phyloP scores from a whole-genome alignment of 169 alveolate genomes.

The Cyclospora cayetanensis region DNA sequence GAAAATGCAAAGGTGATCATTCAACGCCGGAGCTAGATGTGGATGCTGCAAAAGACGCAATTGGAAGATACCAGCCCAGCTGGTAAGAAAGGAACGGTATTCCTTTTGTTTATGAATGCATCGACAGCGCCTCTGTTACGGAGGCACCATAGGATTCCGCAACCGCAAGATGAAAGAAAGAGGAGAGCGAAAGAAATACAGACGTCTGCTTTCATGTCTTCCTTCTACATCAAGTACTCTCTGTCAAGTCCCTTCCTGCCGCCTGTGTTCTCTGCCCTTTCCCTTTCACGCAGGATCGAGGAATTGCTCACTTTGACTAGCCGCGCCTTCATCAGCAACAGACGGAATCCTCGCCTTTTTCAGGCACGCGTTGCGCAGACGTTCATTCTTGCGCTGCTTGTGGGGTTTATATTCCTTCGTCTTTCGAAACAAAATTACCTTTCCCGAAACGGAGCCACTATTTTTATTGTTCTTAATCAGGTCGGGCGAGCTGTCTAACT shows the following conservation, averaged over 20 bases:
- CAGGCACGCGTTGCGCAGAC: slow-evolving; percentile 73
- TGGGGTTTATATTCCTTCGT: slow-evolving; percentile 66
- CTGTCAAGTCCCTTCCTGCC: background rate
- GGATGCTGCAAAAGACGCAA: slow-evolving; percentile 17
- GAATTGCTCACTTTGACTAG: slow-evolving; percentile 38
- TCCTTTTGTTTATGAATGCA: background rate
- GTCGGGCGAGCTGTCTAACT: background rate
- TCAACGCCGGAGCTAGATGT: too few relatives aligned
- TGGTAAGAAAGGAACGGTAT: background rate
- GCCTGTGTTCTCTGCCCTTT: background rate
- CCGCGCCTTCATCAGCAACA: slow-evolving; percentile 68
- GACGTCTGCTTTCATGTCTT: background rate
- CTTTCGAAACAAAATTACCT: slow-evolving; percentile 40
- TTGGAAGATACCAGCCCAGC: slow-evolving; percentile 44
- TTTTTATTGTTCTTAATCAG: slow-evolving; percentile 69
- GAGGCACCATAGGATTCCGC: too few relatives aligned
- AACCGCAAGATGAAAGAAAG: too few relatives aligned
- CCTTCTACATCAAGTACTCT: background rate
- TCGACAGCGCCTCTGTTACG: background rate
- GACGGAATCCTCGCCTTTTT: slow-evolving; percentile 65
- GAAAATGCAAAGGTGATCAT: too few relatives aligned
- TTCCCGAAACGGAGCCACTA: slow-evolving; percentile 72
- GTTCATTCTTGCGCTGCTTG: slow-evolving; percentile 57
- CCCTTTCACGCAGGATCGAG: slow-evolving; percentile 23
- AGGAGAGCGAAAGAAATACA: too few relatives aligned